Evolutionary conservation across 805 yeast genomes (phyloP), one percentile per base, ranked within the genome.

Genomic region (Candida glaebosa): DNA sequence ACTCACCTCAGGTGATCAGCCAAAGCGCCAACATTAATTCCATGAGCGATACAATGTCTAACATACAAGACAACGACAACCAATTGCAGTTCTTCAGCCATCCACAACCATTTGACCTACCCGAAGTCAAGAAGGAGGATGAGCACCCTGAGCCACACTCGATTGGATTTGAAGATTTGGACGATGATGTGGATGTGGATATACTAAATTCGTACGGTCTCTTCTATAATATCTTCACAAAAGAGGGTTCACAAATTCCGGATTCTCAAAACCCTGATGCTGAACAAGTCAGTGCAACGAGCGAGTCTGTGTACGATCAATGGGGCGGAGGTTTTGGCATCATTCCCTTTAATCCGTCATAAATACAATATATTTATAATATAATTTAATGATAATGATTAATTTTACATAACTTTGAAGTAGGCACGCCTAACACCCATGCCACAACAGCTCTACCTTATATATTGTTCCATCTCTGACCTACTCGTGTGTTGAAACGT

Each of bases 271-370:
- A 17, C 19, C 38, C 22, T 9, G 41, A 40, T 36, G 12, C 16
- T 36, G 33, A 42, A 40, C 39, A 45, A 38, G 26, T 44, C 38
- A 25, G 40, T 2, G 16, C 16, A 14, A 32, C 38, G 10, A 22
- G 34, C 8, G 47, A 41, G 9, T 45, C 50, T 25, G 53, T 52
- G 3, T 62, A 62, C 42, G 71, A 65, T 41, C 59, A 53, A 28
- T 50, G 65, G 49, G 57, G 61, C 6, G 61, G 63, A 7, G 58
- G 62, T 3, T 64, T 63, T 45, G 73, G 70, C 1, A 59, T 63
- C 38, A 60, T 69, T 42, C 75, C 75, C 1, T 69, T 69, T 56
- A 69, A 69, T 43, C 75, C 74, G 17, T 63, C 69, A 9, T 65
- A 46, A 40, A 30, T 24, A 18, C 35, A 30, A 6, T 30, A 7